Evolutionary conservation across 176 grass and related monocot genomes (phyloP), one percentile per base, ranked within the genome.

Genomic region (Calamus simplicifolius): DNA sequence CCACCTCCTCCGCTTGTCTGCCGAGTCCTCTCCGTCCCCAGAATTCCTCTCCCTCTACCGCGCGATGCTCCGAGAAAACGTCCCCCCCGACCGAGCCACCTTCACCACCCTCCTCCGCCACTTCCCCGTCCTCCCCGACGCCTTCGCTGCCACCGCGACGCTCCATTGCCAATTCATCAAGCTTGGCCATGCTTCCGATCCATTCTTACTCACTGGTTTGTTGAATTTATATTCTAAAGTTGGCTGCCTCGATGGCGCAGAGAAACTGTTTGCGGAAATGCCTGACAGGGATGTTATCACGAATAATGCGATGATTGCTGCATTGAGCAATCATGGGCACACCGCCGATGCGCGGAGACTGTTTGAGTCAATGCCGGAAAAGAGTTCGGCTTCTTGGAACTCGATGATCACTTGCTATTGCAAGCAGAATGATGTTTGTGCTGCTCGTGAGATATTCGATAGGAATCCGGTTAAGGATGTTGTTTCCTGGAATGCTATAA

Each of bases 381-480:
- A 52, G 18, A 68, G 65, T 28, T 68, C 65, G 0, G 65, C 52
- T 18, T 38, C 65, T 18, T 68, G 65, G 65, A 68, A 56, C 28
- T 56, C 65, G 1, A 68, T 68, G 65, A 68, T 68, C 51, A 56
- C 52, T 68, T 68, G 65, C n/a, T 56, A 68, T 21, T 68, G 65
- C 65, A 68, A 68, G 52, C 2, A 35, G 65, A 43, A 56, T 19
- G 28, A 38, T 52, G 16, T 68, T 25, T 18, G 38, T 56, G 54
- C 65, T 6, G 65, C 65, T 7, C 29, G 51, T 19, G 49, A 68
- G 29, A 43, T 68, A 16, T 68, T 68, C 2, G n/a, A 55, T 15
- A 3, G 52, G 51, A 68, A 68, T 55, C 65, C 65, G 8, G 29
- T 68, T 6, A 68, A 68, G 65, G 65, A 68, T 38, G 21, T 68